A percentile compares a stretch with the other conserved stretches of the same genome.
phyloP scores from a whole-genome alignment of 1,284 basidiomycete genomes.

The Neolentinus lepideus region DNA sequence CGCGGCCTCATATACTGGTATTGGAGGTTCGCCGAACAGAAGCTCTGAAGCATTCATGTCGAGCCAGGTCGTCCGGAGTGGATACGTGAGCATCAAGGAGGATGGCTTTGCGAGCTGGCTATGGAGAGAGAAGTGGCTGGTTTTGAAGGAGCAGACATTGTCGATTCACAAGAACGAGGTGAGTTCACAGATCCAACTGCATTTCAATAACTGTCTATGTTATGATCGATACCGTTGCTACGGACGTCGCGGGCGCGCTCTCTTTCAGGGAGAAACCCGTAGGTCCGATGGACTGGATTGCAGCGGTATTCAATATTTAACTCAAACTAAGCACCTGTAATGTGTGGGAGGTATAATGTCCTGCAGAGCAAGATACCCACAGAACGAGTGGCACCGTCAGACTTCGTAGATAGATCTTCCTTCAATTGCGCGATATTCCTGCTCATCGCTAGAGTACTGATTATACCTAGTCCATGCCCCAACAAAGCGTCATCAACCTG shows the following conservation, averaged over 20 bases:
- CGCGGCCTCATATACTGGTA: constrained; percentile 56
- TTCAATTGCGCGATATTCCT: background rate
- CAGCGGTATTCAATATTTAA: constrained; percentile 5
- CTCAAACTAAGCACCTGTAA: too few relatives aligned
- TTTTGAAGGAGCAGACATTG: constrained; percentile 77
- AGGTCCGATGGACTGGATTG: background rate
- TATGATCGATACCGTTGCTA: background rate
- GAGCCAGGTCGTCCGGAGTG: constrained; percentile 51
- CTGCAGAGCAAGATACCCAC: background rate
- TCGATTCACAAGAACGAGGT: constrained; percentile 93
- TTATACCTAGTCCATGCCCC: constrained; percentile 43
- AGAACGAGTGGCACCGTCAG: background rate
- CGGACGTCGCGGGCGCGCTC: background rate
- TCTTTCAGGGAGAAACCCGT: background rate
- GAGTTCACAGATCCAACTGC: constrained; percentile 19
- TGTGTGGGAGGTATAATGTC: background rate
- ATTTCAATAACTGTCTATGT: background rate
- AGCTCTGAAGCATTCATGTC: constrained; percentile 33
- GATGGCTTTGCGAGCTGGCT: constrained; percentile 88
- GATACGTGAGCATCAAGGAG: constrained; percentile 80
- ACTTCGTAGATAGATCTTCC: background rate
- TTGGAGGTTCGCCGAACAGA: constrained; percentile 70
- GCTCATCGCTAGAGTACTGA: constrained; percentile 1
- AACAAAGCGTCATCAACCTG: constrained; percentile 64
- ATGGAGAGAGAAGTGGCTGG: constrained; percentile 89